Evolutionary conservation across 2,329 filamentous ascomycete species (phyloP).

Genomic region (Alternaria brassicicola): DNA sequence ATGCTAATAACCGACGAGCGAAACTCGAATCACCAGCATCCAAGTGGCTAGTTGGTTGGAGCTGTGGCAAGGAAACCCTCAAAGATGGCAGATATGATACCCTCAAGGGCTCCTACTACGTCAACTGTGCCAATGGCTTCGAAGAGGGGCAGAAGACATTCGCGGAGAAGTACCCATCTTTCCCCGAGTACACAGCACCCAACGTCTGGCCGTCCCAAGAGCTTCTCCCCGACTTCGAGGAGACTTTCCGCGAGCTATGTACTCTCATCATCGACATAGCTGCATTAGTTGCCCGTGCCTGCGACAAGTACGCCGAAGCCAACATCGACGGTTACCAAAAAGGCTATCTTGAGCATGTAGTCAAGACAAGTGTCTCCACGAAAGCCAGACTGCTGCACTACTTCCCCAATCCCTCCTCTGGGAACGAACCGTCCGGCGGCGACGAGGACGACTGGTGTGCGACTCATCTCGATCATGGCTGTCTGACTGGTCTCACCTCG

Average conservation of each 20-base stretch:
- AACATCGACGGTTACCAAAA: constrained; percentile 78
- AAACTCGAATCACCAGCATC: constrained; percentile 58
- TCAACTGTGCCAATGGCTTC: constrained; percentile 72
- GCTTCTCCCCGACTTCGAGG: constrained; percentile 75
- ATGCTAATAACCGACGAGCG: constrained; percentile 26
- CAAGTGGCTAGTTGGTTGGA: constrained; percentile 74
- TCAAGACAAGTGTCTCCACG: constrained; percentile 82
- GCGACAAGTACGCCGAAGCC: constrained; percentile 80
- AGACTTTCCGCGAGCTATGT: constrained; percentile 76
- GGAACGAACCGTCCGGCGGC: constrained; percentile 33
- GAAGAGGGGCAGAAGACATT: constrained; percentile 63
- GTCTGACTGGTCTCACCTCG: constrained; percentile 89
- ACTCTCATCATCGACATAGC: constrained; percentile 86
- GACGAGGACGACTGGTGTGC: constrained; percentile 94
- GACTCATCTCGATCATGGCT: constrained; percentile 88
- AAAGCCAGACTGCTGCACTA: constrained; percentile 95
- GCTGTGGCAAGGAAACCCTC: constrained; percentile 79
- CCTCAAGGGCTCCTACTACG: constrained; percentile 83
- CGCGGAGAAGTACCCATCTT: constrained; percentile 63
- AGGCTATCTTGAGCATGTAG: constrained; percentile 85
- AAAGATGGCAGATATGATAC: constrained; percentile 79
- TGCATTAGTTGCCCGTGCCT: constrained; percentile 85
- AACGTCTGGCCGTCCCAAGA: constrained; percentile 83
- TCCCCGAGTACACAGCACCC: constrained; percentile 86
- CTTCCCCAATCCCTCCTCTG: constrained; percentile 64